Evolutionary conservation across 2,329 filamentous ascomycete species (phyloP).

Genomic region (Fusarium acutatum): DNA sequence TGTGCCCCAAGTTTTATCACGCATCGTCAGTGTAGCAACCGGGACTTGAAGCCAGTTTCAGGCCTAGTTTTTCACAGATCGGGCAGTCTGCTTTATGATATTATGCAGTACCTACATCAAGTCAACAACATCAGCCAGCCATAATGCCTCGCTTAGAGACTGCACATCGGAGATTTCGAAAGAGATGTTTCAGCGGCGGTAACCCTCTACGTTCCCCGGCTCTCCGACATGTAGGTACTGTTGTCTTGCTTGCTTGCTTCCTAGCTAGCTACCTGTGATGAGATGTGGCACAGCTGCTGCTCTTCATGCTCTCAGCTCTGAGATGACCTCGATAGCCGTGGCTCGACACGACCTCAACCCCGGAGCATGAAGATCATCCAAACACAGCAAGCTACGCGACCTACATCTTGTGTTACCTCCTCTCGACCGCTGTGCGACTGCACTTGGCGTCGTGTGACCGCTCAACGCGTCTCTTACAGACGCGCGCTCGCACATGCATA

Average conservation of each 20-base stretch:
- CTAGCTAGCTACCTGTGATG: background rate
- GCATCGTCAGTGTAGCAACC: conserved; percentile 31
- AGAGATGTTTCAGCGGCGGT: conserved; percentile 25
- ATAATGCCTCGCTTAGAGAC: conserved; percentile 34
- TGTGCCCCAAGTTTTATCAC: conserved; percentile 23
- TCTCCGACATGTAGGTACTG: conserved; percentile 15
- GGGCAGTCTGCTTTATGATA: conserved; percentile 19
- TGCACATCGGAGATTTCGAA: conserved; percentile 42
- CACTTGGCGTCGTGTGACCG: conserved; percentile 17
- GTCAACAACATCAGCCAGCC: conserved; percentile 22
- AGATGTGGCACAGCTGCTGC: conserved; percentile 12
- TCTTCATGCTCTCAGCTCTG: conserved; percentile 8
- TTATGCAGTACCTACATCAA: conserved; percentile 26
- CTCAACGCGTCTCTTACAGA: conserved; percentile 8
- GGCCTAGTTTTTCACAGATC: conserved; percentile 33
- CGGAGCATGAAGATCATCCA: conserved; percentile 6
- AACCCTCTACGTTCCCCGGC: conserved; percentile 17
- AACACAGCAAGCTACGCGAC: conserved; percentile 16
- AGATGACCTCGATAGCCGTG: conserved; percentile 18
- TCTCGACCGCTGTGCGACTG: background rate
- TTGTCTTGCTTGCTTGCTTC: background rate
- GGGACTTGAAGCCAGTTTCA: conserved; percentile 32
- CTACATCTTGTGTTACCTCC: conserved; percentile 22
- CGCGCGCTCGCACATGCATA: background rate
- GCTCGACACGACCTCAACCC: conserved; percentile 19